Base-by-base conservation (phyloP, 2,329 filamentous ascomycete genomes). In the Colletotrichum somersetense region DNA sequence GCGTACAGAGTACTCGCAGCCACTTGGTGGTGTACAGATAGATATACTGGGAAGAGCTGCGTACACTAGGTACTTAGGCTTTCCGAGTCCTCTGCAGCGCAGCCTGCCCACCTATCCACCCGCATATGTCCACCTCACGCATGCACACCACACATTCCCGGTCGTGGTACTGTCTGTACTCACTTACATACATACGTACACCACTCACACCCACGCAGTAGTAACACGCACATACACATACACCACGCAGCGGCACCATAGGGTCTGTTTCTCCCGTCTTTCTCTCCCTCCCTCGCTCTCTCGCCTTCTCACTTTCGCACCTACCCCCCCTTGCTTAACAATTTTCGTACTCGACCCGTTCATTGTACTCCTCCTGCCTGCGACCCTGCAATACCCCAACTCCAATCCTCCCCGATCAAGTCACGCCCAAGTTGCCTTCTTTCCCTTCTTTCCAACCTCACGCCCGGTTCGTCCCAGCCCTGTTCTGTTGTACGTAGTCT, bases 401-500 rank as follows among this genome's bases (percentile, higher is more conserved):
- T 71, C 62, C 62, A 70, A 55, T 69, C 66, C 71, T 65, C 58
- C 52, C 62, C 73, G 57, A 68, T 56, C 50, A 46, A 56, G 67
- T 62, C 53, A 50, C 62, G 38, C 61, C 33, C 26, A 46, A 42
- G 48, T 56, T 67, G 58, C 23, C 63, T 46, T 67, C 56, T 64
- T 62, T 53, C 61, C 68, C 48, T 67, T 50, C 48, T 72, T 68
- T 56, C 58, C 53, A 63, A 63, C 48, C 38, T 56, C 53, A 72
- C 67, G 66, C 68, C 67, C 66, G 65, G 55, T 72, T 72, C 66
- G 59, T 72, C 66, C 69, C 69, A 72, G 69, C 66, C 69, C 69
- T 72, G 56, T n/a, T 46, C 35, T 42, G 40, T 62, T 69, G 66
- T 65, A 72, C 69, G 69, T 72, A 72, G 66, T 38, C 66, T 64